phyloP scores from a whole-genome alignment of 495 filamentous ascomycete genomes.

The Trichoderma gamsii region DNA sequence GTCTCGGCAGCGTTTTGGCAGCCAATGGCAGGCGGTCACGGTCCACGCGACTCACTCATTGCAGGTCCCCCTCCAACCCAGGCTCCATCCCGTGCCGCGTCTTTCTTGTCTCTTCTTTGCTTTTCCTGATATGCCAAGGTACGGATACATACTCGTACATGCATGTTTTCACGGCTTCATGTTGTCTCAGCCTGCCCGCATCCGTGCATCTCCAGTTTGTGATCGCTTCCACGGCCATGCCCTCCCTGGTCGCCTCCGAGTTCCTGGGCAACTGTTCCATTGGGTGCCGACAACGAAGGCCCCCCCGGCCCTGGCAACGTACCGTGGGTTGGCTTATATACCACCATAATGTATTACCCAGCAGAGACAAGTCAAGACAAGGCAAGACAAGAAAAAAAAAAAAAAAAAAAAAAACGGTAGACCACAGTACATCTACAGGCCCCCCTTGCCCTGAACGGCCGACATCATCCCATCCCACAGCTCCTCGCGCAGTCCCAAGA shows the following conservation, averaged over 20 bases:
- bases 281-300: background rate
- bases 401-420: background rate
- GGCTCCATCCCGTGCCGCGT: background rate
- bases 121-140: background rate
- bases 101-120: background rate
- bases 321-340: background rate
- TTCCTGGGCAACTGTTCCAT: constrained; percentile 11
- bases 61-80: background rate
- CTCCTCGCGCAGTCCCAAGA: constrained; percentile 1
- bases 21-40: constrained; percentile 1
- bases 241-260: constrained; percentile 12
- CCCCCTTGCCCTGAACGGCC: constrained; percentile 5
- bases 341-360: background rate
- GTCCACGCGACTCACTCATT: background rate
- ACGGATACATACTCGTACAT: too few species aligned
- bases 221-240: background rate
- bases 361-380: background rate
- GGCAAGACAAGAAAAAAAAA: background rate
- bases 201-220: constrained; percentile 1
- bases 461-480: constrained; percentile 14
- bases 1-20: background rate
- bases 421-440: background rate
- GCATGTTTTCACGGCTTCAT: background rate
- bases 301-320: constrained; percentile 11
- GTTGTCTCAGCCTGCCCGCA: background rate